Evolutionary conservation across 371 early-diverging fungal species (phyloP).

Genomic region (Mortierella sp.): DNA sequence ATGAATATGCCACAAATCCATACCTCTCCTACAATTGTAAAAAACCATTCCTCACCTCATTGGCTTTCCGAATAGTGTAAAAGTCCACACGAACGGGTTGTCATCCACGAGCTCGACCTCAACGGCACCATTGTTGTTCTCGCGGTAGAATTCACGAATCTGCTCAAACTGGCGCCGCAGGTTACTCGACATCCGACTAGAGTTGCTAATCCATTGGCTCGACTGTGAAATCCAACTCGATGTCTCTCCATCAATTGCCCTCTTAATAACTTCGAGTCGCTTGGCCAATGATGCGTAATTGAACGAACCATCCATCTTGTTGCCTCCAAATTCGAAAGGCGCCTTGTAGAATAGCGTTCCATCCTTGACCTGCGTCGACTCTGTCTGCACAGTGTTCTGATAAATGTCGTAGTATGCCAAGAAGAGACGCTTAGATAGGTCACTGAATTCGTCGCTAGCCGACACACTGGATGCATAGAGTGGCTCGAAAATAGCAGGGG

Average conservation of each 20-base stretch:
- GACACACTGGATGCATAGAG: slow-evolving; percentile 28
- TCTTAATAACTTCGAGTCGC: slow-evolving; percentile 56
- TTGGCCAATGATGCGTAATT: slow-evolving; percentile 54
- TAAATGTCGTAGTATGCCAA: slow-evolving; percentile 61
- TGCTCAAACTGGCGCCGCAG: slow-evolving; percentile 63
- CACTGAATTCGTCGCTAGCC: slow-evolving; percentile 56
- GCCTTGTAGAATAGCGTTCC: slow-evolving; percentile 51
- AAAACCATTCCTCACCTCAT: slow-evolving; percentile 54
- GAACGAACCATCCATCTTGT: slow-evolving; percentile 63
- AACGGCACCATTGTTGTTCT: slow-evolving; percentile 55
- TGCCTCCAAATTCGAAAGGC: slow-evolving; percentile 59
- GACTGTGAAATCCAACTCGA: slow-evolving; percentile 58
- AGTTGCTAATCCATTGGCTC: slow-evolving; percentile 52
- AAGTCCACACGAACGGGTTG: slow-evolving; percentile 67
- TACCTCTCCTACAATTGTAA: no score
- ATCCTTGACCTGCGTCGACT: slow-evolving; percentile 54
- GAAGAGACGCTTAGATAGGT: slow-evolving; percentile 61
- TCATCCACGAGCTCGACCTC: slow-evolving; percentile 61
- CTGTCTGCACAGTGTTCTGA: slow-evolving; percentile 57
- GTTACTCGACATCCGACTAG: slow-evolving; percentile 59
- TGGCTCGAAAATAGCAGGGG: slow-evolving; percentile 38
- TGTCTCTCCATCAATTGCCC: slow-evolving; percentile 55
- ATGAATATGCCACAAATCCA: no score
- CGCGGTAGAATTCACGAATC: slow-evolving; percentile 56
- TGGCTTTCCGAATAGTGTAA: slow-evolving; percentile 59